Evolutionary conservation across 1,139 yeast genomes (phyloP).

Genomic region (Taiozyma onychis): DNA sequence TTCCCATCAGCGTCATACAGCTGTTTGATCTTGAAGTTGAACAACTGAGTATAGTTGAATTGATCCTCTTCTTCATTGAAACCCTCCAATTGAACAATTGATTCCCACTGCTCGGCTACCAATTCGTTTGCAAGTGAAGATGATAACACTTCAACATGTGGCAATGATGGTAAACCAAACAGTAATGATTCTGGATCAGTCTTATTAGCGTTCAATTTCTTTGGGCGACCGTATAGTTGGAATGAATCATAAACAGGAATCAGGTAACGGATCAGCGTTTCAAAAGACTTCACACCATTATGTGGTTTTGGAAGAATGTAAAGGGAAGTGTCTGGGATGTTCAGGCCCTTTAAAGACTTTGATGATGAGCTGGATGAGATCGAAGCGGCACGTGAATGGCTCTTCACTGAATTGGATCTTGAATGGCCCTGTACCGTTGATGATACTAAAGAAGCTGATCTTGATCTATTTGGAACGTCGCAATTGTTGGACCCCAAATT

Average conservation of each 20-base stretch:
- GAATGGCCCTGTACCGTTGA: conserved; percentile 8
- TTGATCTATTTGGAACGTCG: conserved; percentile 2
- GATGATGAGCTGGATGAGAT: conserved; percentile 8
- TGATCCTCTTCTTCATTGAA: not conserved
- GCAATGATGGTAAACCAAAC: conserved; percentile 79
- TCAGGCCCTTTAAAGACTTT: conserved; percentile 10
- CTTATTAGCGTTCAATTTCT: conserved; percentile 71
- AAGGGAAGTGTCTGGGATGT: conserved; percentile 38
- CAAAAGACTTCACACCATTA: conserved; percentile 81
- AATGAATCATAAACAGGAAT: conserved; percentile 74
- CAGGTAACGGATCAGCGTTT: conserved; percentile 71
- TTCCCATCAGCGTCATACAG: conserved; percentile 4
- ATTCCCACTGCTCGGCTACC: conserved; percentile 15
- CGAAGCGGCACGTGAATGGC: conserved; percentile 12
- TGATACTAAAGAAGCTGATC: conserved; percentile 5
- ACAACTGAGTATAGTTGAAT: conserved; percentile 8
- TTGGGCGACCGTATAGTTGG: conserved; percentile 78
- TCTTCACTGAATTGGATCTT: conserved; percentile 15
- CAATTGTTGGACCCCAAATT: conserved; percentile 22
- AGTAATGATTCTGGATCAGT: conserved; percentile 61
- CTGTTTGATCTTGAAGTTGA: conserved; percentile 9
- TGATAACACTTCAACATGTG: conserved; percentile 61
- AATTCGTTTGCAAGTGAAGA: conserved; percentile 2
- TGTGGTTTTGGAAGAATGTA: conserved; percentile 82
- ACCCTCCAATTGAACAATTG: conserved; percentile 3